Percentiles rank a stretch among this genome's conserved stretches.
phyloP scores from a whole-genome alignment of 2,329 filamentous ascomycete genomes.

The Bisporella sp. region DNA sequence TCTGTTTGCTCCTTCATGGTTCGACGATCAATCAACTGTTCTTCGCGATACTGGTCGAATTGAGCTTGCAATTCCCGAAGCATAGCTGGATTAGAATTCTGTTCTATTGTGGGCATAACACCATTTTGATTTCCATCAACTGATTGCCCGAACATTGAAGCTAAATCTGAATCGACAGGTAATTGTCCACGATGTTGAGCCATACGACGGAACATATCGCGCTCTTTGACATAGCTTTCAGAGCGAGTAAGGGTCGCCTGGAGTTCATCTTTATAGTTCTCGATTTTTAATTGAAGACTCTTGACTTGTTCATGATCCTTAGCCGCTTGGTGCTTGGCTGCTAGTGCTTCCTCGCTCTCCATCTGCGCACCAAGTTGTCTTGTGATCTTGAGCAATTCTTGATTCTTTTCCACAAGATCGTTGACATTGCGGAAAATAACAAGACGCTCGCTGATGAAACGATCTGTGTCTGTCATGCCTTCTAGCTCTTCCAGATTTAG shows the following conservation, averaged over 20 bases:
- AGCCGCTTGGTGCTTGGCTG: conserved; percentile 54
- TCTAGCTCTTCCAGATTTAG: conserved; percentile 63
- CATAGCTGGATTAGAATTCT: conserved; percentile 53
- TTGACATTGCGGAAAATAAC: conserved; percentile 81
- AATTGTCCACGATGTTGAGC: conserved; percentile 66
- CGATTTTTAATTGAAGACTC: conserved; percentile 63
- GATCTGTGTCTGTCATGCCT: conserved; percentile 77
- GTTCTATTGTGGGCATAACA: conserved; percentile 52
- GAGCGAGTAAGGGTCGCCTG: conserved; percentile 74
- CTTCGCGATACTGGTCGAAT: conserved; percentile 83
- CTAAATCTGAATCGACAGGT: conserved; percentile 53
- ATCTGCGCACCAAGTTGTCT: conserved; percentile 81
- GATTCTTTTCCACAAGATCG: conserved; percentile 83
- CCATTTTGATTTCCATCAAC: conserved; percentile 48
- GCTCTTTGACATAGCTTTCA: conserved; percentile 90
- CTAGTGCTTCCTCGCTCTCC: conserved; percentile 81
- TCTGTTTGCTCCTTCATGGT: conserved; percentile 82
- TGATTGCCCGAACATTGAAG: conserved; percentile 66
- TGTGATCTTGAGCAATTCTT: conserved; percentile 74
- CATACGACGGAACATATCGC: conserved; percentile 96
- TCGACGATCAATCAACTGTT: conserved; percentile 73
- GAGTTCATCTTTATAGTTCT: conserved; percentile 78
- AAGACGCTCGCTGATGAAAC: conserved; percentile 83
- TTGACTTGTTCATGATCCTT: conserved; percentile 67
- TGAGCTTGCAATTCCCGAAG: conserved; percentile 83